Conservation (phyloP, 495 filamentous ascomycete species). For the Gamarada debralockiae region DNA sequence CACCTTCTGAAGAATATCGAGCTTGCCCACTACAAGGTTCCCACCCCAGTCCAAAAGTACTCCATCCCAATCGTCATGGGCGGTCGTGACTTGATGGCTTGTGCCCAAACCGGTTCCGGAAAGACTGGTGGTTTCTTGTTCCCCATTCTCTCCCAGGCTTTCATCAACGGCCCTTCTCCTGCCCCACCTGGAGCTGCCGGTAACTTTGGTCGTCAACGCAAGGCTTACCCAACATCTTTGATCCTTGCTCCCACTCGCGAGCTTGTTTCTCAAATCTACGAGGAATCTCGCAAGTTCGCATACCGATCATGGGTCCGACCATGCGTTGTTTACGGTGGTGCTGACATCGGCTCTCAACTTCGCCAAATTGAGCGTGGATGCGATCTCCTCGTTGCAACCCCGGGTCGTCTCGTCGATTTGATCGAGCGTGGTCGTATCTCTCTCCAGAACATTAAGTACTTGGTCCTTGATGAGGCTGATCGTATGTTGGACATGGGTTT, state of each 20-base stretch:
- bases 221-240: conserved; percentile 92
- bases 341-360: conserved; percentile 94
- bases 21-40: conserved; percentile 87
- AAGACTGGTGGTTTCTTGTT: conserved; percentile 99
- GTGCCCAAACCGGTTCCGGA: conserved; percentile 97
- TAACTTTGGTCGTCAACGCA: conserved; percentile 80
- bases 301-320: conserved; percentile 99
- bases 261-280: conserved; percentile 96
- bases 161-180: conserved; percentile 75
- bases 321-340: conserved; percentile 98
- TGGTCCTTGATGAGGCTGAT: conserved; percentile 98
- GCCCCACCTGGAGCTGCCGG: conserved; percentile 58
- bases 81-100: conserved; percentile 97
- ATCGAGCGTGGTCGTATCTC: conserved; percentile 99
- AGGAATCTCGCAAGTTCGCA: conserved; percentile 95
- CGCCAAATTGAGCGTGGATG: conserved; percentile 97
- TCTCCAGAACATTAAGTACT: conserved; percentile 93
- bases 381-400: conserved; percentile 94
- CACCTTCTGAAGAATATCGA: conserved; percentile 90
- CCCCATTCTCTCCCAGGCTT: conserved; percentile 95
- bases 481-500: conserved; percentile 99
- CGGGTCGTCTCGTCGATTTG: conserved; percentile 93
- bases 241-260: conserved; percentile 97
- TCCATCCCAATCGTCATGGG: conserved; percentile 96
- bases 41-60: conserved; percentile 97